Conservation (phyloP, 495 filamentous ascomycete species). For the Xylaria curta region DNA sequence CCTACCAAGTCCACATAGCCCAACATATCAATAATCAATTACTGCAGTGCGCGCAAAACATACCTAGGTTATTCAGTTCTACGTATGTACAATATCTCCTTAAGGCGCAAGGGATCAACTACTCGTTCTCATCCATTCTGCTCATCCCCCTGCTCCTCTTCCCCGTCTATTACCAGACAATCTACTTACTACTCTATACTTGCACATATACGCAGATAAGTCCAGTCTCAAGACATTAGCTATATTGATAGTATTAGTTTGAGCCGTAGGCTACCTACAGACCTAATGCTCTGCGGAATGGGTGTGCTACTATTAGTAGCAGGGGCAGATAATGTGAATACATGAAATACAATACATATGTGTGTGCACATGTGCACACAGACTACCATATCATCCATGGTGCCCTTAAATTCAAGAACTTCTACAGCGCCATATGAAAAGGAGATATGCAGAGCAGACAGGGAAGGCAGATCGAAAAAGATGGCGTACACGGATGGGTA, state of each 20-base stretch:
- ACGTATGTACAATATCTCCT: neutral
- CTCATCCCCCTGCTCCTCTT: no score
- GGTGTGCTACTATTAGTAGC: neutral
- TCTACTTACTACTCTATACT: neutral
- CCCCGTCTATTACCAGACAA: neutral
- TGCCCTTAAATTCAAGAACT: neutral
- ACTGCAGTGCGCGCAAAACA: conserved; percentile 5
- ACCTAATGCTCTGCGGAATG: neutral
- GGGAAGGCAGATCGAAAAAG: neutral
- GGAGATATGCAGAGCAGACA: neutral
- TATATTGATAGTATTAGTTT: neutral
- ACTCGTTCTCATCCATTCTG: neutral
- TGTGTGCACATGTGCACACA: neutral
- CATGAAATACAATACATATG: neutral
- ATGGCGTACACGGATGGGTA: neutral
- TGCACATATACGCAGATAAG: neutral
- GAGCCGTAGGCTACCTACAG: neutral
- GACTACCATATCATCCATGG: neutral
- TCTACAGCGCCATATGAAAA: neutral
- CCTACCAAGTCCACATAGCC: conserved; percentile 17
- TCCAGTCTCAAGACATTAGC: neutral
- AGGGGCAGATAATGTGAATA: neutral
- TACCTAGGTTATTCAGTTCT: neutral
- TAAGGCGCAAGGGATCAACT: neutral
- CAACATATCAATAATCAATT: conserved; percentile 2